Evolutionary conservation across 106 monocot genomes (phyloP), one percentile per base, ranked within the genome.

Genomic region (Posidonia australis): DNA sequence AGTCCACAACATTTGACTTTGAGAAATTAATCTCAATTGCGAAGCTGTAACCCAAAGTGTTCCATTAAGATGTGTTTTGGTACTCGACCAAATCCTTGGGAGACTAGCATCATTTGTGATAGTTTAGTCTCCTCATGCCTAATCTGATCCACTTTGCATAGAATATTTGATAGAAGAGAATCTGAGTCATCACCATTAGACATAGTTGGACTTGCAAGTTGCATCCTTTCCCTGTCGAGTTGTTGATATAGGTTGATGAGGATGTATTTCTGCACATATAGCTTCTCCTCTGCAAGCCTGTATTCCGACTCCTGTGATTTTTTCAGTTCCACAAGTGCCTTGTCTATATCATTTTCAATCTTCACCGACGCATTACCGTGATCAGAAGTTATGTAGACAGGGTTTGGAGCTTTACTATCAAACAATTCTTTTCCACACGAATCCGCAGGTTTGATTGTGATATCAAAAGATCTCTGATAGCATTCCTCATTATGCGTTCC

Each of bases 61-160:
- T 77, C 59, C 29, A 32, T 67, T 2, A 80, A 31, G 20, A 82
- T 36, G 14, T 52, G 47, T 67, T 71, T 67, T 6, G 77, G 65
- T 1, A 61, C 66, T 48, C 32, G 58, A 21, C 74, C 80, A 65
- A 84, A 87, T 42, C 81, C 83, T 28, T 72, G 66, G 6, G 77
- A 72, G 65, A 81, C 65, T 56, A 66, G 70, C 80, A 87, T 53
- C 92, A 92, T 92, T 10, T 68, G n/a, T 44, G 53, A 32, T 1
- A 92, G 64, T 68, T 80, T 92, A 10, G 53, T 57, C 28, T 92
- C 87, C 69, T 92, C 92, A 0, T 53, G 51, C 62, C 68, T 82
- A 56, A 92, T 83, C 63, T 82, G 72, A 56, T 83, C 81, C 46
- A 83, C 72, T 62, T 71, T 74, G 48, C 19, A 44, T 57, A 81